A percentile compares a stretch with the other conserved stretches of the same genome.
Conservation (phyloP, 345 rosid genomes). For the Citrus mangshanensis region DNA sequence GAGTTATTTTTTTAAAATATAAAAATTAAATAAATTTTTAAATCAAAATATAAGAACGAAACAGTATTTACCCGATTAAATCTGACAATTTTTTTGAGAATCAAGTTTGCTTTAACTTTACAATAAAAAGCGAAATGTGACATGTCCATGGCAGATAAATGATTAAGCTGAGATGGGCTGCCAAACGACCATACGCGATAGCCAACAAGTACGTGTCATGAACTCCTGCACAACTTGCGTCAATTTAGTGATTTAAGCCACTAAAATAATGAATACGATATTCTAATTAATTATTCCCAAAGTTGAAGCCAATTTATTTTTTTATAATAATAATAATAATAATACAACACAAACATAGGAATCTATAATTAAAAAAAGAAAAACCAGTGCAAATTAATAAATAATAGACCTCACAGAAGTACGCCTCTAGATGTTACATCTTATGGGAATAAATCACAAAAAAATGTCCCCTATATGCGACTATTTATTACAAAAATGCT, state of each 20-base stretch:
- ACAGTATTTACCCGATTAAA: too few species aligned
- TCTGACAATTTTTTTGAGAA: too few species aligned
- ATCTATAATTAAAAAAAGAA: background rate
- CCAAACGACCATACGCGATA: too few species aligned
- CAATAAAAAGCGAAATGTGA: background rate
- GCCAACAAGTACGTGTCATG: background rate
- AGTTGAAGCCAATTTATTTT: background rate
- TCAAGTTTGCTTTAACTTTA: background rate
- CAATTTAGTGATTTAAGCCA: background rate
- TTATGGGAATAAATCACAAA: background rate
- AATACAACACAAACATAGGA: too few species aligned
- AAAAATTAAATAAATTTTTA: too few species aligned
- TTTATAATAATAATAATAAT: too few species aligned
- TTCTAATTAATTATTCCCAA: background rate
- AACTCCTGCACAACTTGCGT: background rate
- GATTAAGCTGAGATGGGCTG: background rate
- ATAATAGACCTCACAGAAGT: background rate
- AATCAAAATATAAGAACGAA: too few species aligned
- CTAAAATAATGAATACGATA: background rate
- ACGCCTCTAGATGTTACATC: background rate
- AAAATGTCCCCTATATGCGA: background rate
- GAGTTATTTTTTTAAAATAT: too few species aligned
- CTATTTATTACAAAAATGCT: background rate
- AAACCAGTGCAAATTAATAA: too few species aligned
- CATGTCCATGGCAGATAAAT: background rate